Conservation (phyloP, 2,329 filamentous ascomycete genomes). For the Elsinoe arachidis region DNA sequence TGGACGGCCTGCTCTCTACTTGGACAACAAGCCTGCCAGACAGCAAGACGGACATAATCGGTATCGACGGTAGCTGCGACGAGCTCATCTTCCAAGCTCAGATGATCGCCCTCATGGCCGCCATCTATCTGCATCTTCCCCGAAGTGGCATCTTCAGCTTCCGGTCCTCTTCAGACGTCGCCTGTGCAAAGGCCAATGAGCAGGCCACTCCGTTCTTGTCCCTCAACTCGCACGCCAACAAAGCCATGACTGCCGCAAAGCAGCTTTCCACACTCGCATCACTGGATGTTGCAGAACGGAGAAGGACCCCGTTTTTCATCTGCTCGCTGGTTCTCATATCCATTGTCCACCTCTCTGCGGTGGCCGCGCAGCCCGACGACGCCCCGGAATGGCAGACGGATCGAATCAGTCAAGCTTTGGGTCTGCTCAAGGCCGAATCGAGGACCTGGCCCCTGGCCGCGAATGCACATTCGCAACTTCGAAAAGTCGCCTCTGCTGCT, state of each 20-base stretch:
- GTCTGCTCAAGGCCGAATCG: slow-evolving; percentile 59
- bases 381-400: slow-evolving; percentile 62
- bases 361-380: slow-evolving; percentile 47
- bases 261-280: slow-evolving; percentile 68
- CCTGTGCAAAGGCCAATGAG: slow-evolving; percentile 37
- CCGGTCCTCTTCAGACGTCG: slow-evolving; percentile 44
- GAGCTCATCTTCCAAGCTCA: slow-evolving; percentile 89
- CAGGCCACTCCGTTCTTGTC: slow-evolving; percentile 43
- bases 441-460: slow-evolving; percentile 65
- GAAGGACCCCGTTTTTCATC: slow-evolving; percentile 76
- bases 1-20: slow-evolving; percentile 27
- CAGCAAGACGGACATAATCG: slow-evolving; percentile 60
- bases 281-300: slow-evolving; percentile 42
- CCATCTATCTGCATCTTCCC: slow-evolving; percentile 71
- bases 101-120: slow-evolving; percentile 59
- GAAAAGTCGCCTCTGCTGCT: slow-evolving; percentile 50
- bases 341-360: slow-evolving; percentile 73
- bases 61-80: slow-evolving; percentile 63
- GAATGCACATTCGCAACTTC: slow-evolving; percentile 63
- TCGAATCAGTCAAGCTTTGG: slow-evolving; percentile 62
- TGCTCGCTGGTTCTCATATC: slow-evolving; percentile 71
- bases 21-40: slow-evolving; percentile 73
- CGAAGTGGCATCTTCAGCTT: slow-evolving; percentile 61
- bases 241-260: slow-evolving; percentile 70
- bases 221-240: slow-evolving; percentile 61